phyloP scores from a whole-genome alignment of 2,329 filamentous ascomycete species.

The Botrytis aclada region DNA sequence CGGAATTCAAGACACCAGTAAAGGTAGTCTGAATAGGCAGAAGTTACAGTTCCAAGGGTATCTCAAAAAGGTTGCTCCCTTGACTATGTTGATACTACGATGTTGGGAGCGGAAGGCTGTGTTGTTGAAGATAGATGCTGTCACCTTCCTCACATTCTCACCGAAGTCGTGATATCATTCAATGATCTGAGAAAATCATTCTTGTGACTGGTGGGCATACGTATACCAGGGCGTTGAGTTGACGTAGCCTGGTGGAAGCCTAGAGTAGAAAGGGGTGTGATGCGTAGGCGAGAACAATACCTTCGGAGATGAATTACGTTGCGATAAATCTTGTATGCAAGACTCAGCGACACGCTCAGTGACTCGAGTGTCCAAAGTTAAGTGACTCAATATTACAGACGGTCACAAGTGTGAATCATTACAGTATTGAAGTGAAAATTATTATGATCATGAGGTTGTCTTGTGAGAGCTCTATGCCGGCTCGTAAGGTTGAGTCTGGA shows the following conservation, averaged over 20 bases:
- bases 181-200: not conserved
- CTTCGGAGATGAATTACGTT: not conserved
- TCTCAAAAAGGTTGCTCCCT: not conserved
- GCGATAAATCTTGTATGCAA: not conserved
- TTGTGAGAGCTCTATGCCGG: not conserved
- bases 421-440: not conserved
- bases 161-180: not conserved
- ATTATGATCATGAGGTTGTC: constrained; percentile 6
- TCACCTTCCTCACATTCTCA: not conserved
- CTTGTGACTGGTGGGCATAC: not conserved
- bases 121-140: not conserved
- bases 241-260: constrained; percentile 10
- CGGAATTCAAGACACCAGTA: not conserved
- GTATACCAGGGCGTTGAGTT: not conserved
- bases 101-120: not conserved
- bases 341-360: not conserved
- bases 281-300: constrained; percentile 9
- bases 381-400: not conserved
- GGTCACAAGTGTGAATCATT: constrained; percentile 17
- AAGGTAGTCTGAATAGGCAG: not conserved
- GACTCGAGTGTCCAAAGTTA: not conserved
- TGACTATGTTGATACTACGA: not conserved
- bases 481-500: not conserved
- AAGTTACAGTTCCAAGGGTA: not conserved
- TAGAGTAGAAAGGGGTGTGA: constrained; percentile 9